These are phyloP conservation scores for Antarctomyces pellizariae DNA, from an alignment of 495 filamentous ascomycete species.

Conservation along the genomic window DNA sequence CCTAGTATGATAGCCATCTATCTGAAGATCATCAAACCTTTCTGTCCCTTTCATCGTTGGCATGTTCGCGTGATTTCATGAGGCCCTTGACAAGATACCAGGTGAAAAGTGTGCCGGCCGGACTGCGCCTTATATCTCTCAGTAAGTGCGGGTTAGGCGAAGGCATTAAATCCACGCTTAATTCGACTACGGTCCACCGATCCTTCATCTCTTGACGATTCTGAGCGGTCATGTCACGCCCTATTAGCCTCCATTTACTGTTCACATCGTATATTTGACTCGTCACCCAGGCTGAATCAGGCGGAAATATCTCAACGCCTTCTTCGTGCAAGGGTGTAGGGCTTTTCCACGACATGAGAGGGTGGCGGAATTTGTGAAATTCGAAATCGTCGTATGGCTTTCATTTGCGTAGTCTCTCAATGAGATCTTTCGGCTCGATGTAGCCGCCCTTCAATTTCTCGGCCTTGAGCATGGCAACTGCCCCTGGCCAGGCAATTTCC, in stretches of 20 bases:
- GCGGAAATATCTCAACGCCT: too few species aligned
- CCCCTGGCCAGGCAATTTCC: constrained; percentile 1
- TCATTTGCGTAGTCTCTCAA: constrained; percentile 1
- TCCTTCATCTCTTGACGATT: too few species aligned
- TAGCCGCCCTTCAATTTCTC: constrained; percentile 1
- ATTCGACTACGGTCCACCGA: too few species aligned
- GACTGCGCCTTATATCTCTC: constrained; percentile 1
- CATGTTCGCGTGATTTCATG: constrained; percentile 1
- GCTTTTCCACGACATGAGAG: constrained; percentile 1
- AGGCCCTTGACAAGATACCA: neutral
- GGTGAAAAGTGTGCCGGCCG: neutral
- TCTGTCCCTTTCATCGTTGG: too few species aligned
- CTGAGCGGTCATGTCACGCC: neutral
- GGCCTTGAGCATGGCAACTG: neutral
- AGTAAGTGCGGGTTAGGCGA: too few species aligned
- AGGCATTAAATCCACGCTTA: too few species aligned
- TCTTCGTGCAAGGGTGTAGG: constrained; percentile 1
- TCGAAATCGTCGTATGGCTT: too few species aligned
- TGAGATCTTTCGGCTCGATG: constrained; percentile 1
- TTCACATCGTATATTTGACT: constrained; percentile 1
- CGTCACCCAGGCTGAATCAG: too few species aligned
- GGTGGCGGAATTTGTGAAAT: constrained; percentile 1
- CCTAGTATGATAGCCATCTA: too few species aligned
- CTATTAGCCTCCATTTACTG: neutral
- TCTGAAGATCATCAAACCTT: too few species aligned